Evolutionary conservation across 805 yeast species (phyloP).

Genomic region (Candida taoyuanica): DNA sequence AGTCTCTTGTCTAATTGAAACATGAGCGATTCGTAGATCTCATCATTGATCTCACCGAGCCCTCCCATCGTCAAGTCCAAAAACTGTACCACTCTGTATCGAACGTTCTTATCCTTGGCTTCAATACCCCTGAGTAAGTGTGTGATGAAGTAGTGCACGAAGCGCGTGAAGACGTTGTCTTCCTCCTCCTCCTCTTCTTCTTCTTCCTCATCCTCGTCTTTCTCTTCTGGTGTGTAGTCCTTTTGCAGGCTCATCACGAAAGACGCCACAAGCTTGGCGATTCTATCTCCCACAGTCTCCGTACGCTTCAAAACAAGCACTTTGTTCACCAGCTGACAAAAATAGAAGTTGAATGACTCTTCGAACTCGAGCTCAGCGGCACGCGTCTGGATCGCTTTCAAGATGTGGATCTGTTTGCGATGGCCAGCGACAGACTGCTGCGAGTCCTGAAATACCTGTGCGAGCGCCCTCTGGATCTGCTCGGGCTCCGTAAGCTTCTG

Average conservation of each 20-base stretch:
- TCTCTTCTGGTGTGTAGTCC: constrained; percentile 20
- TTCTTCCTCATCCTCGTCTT: constrained; percentile 21
- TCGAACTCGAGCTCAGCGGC: constrained; percentile 49
- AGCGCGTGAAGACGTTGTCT: constrained; percentile 39
- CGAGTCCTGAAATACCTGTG: constrained; percentile 74
- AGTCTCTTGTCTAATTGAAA: constrained; percentile 59
- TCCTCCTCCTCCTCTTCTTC: constrained; percentile 35
- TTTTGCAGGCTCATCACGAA: constrained; percentile 46
- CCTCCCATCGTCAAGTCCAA: constrained; percentile 66
- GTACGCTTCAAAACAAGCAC: constrained; percentile 64
- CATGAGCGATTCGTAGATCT: constrained; percentile 57
- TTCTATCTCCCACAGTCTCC: constrained; percentile 68
- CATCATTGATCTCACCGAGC: constrained; percentile 72
- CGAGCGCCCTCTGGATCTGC: constrained; percentile 44
- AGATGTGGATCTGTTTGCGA: constrained; percentile 60
- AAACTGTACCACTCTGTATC: constrained; percentile 76
- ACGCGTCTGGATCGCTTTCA: constrained; percentile 53
- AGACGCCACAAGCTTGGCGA: constrained; percentile 61
- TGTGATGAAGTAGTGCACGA: constrained; percentile 55
- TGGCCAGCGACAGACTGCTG: constrained; percentile 74
- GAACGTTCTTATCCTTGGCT: constrained; percentile 68
- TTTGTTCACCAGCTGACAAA: constrained; percentile 59
- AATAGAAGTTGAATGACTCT: constrained; percentile 54
- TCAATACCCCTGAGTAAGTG: constrained; percentile 76
- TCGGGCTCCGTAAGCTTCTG: constrained; percentile 27